A percentile compares a stretch with the other conserved stretches of the same genome.
Conservation (phyloP, 2,329 filamentous ascomycete genomes). For the Gnomoniopsis sp. region DNA sequence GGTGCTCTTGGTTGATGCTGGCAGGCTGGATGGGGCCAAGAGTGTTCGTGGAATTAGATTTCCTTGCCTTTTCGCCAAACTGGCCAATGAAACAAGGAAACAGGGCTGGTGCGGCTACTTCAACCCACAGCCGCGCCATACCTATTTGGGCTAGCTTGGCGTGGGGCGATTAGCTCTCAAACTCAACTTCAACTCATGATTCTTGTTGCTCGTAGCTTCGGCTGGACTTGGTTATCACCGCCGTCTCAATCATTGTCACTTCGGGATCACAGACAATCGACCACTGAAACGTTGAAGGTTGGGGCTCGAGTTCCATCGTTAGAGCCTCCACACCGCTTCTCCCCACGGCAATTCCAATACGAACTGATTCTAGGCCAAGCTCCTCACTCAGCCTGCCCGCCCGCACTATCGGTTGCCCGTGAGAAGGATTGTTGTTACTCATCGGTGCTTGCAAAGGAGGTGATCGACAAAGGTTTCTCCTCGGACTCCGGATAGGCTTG, state of each 20-base stretch:
- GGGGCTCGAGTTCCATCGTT: neutral
- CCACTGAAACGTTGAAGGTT: slow-evolving; percentile 6
- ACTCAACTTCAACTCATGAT: slow-evolving; percentile 3
- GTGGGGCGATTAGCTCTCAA: slow-evolving; percentile 7
- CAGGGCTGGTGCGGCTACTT: neutral
- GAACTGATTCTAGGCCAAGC: neutral
- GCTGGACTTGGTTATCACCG: neutral
- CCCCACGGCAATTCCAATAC: slow-evolving; percentile 9
- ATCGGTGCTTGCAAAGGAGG: neutral
- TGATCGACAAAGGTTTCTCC: neutral
- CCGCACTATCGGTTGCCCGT: neutral
- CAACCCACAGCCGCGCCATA: neutral
- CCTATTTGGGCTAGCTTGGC: neutral
- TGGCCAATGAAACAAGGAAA: neutral
- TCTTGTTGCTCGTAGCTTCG: neutral
- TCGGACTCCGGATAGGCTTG: neutral
- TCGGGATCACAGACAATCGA: neutral
- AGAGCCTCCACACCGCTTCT: neutral
- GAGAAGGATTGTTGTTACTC: neutral
- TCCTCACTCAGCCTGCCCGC: neutral
- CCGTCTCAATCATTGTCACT: neutral
- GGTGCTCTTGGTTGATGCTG: neutral
- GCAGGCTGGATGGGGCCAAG: neutral
- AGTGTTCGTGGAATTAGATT: neutral
- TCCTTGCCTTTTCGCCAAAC: neutral